Evolutionary conservation across 257 asterid species (phyloP), one percentile per base, ranked within the genome.

Genomic region (Nicotiana knightiana): DNA sequence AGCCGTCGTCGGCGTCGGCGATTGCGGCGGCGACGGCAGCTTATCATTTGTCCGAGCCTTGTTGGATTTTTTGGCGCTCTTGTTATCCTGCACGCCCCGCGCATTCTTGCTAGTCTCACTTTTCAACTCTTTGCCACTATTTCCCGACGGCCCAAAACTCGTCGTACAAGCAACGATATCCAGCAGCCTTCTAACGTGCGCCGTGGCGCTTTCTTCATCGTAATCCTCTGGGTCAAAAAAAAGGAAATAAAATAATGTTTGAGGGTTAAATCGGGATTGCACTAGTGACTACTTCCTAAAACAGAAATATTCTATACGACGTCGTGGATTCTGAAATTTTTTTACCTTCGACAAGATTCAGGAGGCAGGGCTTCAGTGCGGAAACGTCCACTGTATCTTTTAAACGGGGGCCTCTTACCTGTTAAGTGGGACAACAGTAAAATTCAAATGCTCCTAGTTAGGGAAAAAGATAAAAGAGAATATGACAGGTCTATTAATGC

Each of bases 311-410:
- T 76, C 81, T 28, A 57, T n/a, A 75, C 78, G 81, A 43, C 64
- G 88, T 10, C 89, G 85, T 26, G 3, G 1, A 39, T 26, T 51
- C 24, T 15, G 43, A 26, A 37, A 28, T 3, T 0, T 15, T 17
- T 77, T 82, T 83, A 96, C 99, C 99, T 94, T 94, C 97, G n/a
- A 87, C 91, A 26, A 96, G 95, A 1, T 92, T 88, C 76, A 96
- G 97, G 85, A 86, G 62, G 89, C 94, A 93, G 81, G 99, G 99
- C 67, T 94, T 96, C 86, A 96, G 86, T 82, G 99, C 97, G 86
- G 98, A 88, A 63, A 96, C 92, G 91, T 96, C 98, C 90, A 94
- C 97, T 84, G 91, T 88, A 83, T 94, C 98, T 83, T 93, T 96
- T 81, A 96, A 88, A 53, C 88, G 95, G 85, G 97, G 94, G 81